Percentiles rank a stretch among this genome's conserved stretches.
phyloP scores from a whole-genome alignment of 257 asterid genomes.

The Nicotiana benthamiana region DNA sequence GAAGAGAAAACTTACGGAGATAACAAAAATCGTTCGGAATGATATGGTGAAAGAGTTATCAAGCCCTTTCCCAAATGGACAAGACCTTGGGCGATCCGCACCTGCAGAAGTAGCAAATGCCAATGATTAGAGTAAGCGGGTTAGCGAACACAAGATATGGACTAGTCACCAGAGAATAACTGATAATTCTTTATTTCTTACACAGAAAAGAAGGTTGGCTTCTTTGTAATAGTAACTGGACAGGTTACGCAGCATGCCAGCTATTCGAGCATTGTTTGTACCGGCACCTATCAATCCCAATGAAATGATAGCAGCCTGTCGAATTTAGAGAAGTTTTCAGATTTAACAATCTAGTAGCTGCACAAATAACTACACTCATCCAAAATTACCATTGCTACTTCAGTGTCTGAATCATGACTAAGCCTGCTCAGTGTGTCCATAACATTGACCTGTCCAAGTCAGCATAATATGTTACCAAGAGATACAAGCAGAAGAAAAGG shows the following conservation, averaged over 20 bases:
- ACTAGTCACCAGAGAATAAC: neutral
- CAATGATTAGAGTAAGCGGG: neutral
- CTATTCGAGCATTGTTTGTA: slow-evolving; percentile 92
- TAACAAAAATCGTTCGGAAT: slow-evolving; percentile 67
- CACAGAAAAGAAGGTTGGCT: slow-evolving; percentile 89
- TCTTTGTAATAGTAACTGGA: slow-evolving; percentile 89
- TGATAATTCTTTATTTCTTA: slow-evolving; percentile 14
- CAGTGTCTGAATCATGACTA: slow-evolving; percentile 86
- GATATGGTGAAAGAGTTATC: slow-evolving; percentile 83
- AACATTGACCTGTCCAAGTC: slow-evolving; percentile 72
- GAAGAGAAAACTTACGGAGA: slow-evolving; percentile 60
- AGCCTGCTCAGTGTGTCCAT: slow-evolving; percentile 98
- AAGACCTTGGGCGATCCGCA: slow-evolving; percentile 95
- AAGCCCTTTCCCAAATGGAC: slow-evolving; percentile 90
- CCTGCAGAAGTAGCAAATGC: slow-evolving; percentile 36
- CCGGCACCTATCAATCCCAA: slow-evolving; percentile 95
- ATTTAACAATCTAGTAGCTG: neutral
- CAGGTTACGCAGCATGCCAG: slow-evolving; percentile 89
- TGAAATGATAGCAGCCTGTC: slow-evolving; percentile 75
- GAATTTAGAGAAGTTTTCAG: slow-evolving; percentile 5
- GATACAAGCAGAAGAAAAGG: slow-evolving; percentile 2
- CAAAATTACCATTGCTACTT: slow-evolving; percentile 38
- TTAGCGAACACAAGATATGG: neutral
- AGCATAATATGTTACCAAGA: neutral
- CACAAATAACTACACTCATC: neutral